phyloP scores from a whole-genome alignment of 805 yeast genomes.

The Monosporozyma aerobia region DNA sequence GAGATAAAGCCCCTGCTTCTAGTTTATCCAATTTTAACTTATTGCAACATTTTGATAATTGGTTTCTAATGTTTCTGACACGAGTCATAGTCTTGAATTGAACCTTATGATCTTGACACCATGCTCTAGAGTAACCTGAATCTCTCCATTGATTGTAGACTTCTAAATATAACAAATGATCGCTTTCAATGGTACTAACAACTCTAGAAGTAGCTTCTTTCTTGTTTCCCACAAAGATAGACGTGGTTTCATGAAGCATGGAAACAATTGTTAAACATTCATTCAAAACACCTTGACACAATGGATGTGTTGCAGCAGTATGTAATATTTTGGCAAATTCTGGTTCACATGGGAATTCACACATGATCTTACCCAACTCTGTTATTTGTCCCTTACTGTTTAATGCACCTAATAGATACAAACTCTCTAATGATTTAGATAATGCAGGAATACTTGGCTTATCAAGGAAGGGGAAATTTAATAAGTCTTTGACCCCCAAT shows the following conservation, averaged over 20 bases:
- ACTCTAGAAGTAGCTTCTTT: slow-evolving; percentile 26
- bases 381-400: slow-evolving; percentile 75
- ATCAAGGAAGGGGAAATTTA: slow-evolving; percentile 85
- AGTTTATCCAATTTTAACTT: slow-evolving; percentile 19
- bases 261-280: slow-evolving; percentile 70
- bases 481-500: slow-evolving; percentile 73
- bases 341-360: slow-evolving; percentile 88
- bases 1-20: not conserved
- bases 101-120: slow-evolving; percentile 81
- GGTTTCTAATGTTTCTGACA: slow-evolving; percentile 62
- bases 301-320: slow-evolving; percentile 40
- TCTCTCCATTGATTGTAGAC: slow-evolving; percentile 72
- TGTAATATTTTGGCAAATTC: slow-evolving; percentile 72
- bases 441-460: slow-evolving; percentile 71
- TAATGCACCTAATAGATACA: slow-evolving; percentile 83
- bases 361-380: slow-evolving; percentile 70
- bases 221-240: slow-evolving; percentile 27
- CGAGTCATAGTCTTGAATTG: slow-evolving; percentile 66
- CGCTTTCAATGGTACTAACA: slow-evolving; percentile 49
- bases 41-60: slow-evolving; percentile 52
- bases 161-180: slow-evolving; percentile 67
- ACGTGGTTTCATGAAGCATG: slow-evolving; percentile 72
- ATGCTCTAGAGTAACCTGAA: slow-evolving; percentile 54
- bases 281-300: slow-evolving; percentile 45
- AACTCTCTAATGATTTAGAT: slow-evolving; percentile 63